Conservation (phyloP, 768 basidiomycete species). For the Coprinopsis cinerea region DNA sequence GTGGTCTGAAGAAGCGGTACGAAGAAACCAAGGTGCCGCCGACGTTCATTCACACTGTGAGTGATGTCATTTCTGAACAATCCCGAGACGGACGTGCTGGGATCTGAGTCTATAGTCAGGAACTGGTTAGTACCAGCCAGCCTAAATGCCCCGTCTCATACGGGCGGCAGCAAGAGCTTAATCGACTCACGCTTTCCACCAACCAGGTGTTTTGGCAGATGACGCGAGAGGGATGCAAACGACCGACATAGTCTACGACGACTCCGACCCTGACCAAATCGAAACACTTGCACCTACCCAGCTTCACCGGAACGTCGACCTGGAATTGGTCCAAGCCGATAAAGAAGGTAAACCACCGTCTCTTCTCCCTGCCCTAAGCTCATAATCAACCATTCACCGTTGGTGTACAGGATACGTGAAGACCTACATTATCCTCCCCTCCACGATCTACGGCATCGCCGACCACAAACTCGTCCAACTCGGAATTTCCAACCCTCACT, state of each 20-base stretch:
- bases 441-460: conserved; percentile 57
- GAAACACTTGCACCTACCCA: conserved; percentile 38
- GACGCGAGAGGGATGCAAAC: conserved; percentile 35
- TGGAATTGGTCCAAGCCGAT: conserved; percentile 40
- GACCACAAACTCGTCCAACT: conserved; percentile 39
- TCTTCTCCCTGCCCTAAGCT: not conserved
- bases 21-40: conserved; percentile 36
- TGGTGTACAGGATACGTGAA: conserved; percentile 39
- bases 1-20: conserved; percentile 44
- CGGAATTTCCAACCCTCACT: conserved; percentile 48
- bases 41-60: conserved; percentile 57
- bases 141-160: too few species aligned
- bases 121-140: too few species aligned
- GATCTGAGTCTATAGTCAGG: conserved; percentile 18
- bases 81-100: not conserved
- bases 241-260: conserved; percentile 39
- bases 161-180: too few species aligned
- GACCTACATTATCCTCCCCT: conserved; percentile 46
- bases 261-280: conserved; percentile 40
- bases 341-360: conserved; percentile 30
- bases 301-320: conserved; percentile 47
- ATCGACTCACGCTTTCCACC: too few species aligned
- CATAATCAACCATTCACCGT: not conserved
- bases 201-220: conserved; percentile 42
- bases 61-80: conserved; percentile 16